These are phyloP conservation scores for Colletotrichum spaethianum DNA, from an alignment of 2,329 filamentous ascomycete genomes.

Conservation along the genomic window DNA sequence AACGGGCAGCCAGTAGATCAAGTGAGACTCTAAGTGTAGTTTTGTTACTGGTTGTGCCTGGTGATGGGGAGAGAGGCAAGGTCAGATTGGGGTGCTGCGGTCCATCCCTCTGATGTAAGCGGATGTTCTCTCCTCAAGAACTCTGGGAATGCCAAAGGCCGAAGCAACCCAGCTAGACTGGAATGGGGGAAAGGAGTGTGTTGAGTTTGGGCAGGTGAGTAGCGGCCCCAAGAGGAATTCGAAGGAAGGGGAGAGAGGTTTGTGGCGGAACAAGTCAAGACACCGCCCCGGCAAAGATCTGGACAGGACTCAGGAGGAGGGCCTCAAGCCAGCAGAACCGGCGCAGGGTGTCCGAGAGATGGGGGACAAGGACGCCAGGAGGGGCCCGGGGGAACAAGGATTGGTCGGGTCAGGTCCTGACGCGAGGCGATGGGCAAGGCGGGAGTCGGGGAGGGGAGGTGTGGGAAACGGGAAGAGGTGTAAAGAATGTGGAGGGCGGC, in stretches of 20 bases:
- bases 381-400: constrained; percentile 14
- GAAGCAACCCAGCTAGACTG: background rate
- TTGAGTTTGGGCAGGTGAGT: background rate
- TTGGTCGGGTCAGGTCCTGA: constrained; percentile 2
- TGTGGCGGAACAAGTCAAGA: constrained; percentile 36
- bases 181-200: background rate
- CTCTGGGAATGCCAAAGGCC: background rate
- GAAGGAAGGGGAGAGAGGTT: constrained; percentile 10
- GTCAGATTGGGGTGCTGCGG: constrained; percentile 25
- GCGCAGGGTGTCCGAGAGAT: constrained; percentile 30
- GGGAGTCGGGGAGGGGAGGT: background rate
- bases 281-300: constrained; percentile 17
- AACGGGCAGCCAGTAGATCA: constrained; percentile 3
- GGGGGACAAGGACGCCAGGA: constrained; percentile 11
- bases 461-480: constrained; percentile 11
- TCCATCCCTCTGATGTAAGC: constrained; percentile 22
- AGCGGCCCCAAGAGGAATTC: constrained; percentile 7
- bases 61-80: constrained; percentile 12
- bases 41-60: background rate
- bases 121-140: background rate
- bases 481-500: constrained; percentile 33
- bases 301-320: background rate
- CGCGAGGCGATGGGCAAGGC: constrained; percentile 16
- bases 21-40: background rate
- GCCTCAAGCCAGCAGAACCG: constrained; percentile 21